Evolutionary conservation across 2,329 filamentous ascomycete species (phyloP).

Genomic region (Fusarium foetens): DNA sequence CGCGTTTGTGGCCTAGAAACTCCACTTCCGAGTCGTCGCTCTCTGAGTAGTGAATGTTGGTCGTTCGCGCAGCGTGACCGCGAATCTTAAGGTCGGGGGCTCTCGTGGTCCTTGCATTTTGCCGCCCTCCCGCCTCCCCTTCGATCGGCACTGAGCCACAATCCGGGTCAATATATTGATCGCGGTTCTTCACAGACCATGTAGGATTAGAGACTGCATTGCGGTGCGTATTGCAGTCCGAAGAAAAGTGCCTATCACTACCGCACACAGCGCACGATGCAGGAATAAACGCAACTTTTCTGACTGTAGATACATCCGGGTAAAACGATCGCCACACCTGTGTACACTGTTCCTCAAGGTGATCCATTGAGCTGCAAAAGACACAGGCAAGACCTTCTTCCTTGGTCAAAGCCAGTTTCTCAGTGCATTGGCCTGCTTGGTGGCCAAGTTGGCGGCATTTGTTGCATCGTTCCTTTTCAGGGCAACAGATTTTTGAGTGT

Average conservation of each 20-base stretch:
- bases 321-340: slow-evolving; percentile 69
- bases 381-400: slow-evolving; percentile 68
- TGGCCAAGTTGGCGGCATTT: slow-evolving; percentile 75
- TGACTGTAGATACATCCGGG: slow-evolving; percentile 52
- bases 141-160: slow-evolving; percentile 55
- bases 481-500: slow-evolving; percentile 64
- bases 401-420: slow-evolving; percentile 64
- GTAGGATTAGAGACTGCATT: slow-evolving; percentile 52
- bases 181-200: slow-evolving; percentile 62
- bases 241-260: slow-evolving; percentile 63
- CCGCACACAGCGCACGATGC: slow-evolving; percentile 68
- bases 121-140: slow-evolving; percentile 41
- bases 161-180: slow-evolving; percentile 60
- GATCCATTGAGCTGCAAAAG: slow-evolving; percentile 65
- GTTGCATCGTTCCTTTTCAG: slow-evolving; percentile 60
- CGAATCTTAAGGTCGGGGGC: slow-evolving; percentile 48
- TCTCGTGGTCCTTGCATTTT: slow-evolving; percentile 33
- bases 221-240: slow-evolving; percentile 59
- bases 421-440: slow-evolving; percentile 58
- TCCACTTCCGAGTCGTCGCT: slow-evolving; percentile 59
- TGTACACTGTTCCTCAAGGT: slow-evolving; percentile 69
- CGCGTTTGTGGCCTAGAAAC: slow-evolving; percentile 52
- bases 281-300: slow-evolving; percentile 61
- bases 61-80: slow-evolving; percentile 49
- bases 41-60: slow-evolving; percentile 58